Conservation (phyloP, 306 rosid genomes). For the Quercus robur region DNA sequence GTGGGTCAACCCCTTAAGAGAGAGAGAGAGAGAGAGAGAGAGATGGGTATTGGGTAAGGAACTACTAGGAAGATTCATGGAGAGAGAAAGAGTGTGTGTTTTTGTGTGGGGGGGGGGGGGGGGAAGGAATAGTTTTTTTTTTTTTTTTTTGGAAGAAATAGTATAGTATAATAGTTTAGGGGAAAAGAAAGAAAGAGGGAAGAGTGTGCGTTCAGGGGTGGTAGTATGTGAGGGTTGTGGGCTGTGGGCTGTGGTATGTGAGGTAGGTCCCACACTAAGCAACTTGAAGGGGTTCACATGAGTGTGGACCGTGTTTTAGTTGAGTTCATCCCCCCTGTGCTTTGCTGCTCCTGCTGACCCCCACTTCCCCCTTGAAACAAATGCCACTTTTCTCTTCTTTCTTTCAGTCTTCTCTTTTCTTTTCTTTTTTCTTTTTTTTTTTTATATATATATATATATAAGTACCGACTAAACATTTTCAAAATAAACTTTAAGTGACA, state of each 20-base stretch:
- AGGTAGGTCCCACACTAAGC: conserved; percentile 47
- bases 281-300: conserved; percentile 90
- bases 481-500: too few species aligned
- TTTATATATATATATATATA: not conserved
- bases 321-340: conserved; percentile 96
- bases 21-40: conserved; percentile 8
- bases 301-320: conserved; percentile 62
- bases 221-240: conserved; percentile 56
- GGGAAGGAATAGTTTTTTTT: too few species aligned
- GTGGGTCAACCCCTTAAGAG: conserved; percentile 59
- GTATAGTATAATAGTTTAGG: conserved; percentile 8
- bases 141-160: not conserved
- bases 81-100: conserved; percentile 3
- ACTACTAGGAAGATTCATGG: conserved; percentile 76
- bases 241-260: conserved; percentile 71
- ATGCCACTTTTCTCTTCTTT: not conserved
- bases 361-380: not conserved
- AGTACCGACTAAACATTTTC: too few species aligned
- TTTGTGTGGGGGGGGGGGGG: not conserved
- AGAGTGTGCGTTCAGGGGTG: conserved; percentile 8
- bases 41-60: conserved; percentile 25
- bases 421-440: not conserved
- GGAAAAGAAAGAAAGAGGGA: not conserved
- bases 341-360: conserved; percentile 39
- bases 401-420: not conserved